Percentiles rank a stretch among this genome's conserved stretches.
phyloP scores from a whole-genome alignment of 2,329 filamentous ascomycete genomes.

The Pestalotiopsis sp. region DNA sequence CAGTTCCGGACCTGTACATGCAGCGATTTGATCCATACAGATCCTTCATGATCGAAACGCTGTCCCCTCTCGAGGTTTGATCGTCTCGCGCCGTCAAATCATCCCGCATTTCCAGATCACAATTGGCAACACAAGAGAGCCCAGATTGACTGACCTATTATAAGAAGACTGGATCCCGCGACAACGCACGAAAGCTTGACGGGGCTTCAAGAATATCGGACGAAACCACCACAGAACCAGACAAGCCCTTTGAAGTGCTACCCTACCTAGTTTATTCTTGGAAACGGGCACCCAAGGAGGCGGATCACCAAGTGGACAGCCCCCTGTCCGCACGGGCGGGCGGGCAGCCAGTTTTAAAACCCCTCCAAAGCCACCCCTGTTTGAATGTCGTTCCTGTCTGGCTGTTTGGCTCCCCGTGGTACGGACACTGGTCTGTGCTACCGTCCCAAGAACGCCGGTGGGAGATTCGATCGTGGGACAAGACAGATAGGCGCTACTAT shows the following conservation, averaged over 20 bases:
- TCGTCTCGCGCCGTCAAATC: neutral
- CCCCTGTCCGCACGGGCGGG: neutral
- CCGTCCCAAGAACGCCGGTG: neutral
- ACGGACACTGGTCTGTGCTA: neutral
- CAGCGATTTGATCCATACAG: neutral
- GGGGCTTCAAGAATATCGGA: neutral
- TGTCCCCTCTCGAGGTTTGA: neutral
- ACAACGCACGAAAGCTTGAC: neutral
- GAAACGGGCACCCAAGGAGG: conserved; percentile 12
- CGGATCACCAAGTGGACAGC: conserved; percentile 9
- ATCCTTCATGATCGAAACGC: neutral
- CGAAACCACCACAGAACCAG: neutral
- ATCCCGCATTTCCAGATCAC: neutral
- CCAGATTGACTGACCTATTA: neutral
- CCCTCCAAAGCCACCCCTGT: neutral
- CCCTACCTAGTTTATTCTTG: conserved; percentile 10
- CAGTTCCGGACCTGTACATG: neutral
- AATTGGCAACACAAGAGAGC: neutral
- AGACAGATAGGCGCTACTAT: neutral
- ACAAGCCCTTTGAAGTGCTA: neutral
- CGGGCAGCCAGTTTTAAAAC: neutral
- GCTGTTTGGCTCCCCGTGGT: neutral
- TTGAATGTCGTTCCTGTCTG: neutral
- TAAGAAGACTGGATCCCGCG: neutral
- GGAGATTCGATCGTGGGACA: neutral